Base-by-base conservation (phyloP, 768 basidiomycete species). In the Galerina sulciceps region DNA sequence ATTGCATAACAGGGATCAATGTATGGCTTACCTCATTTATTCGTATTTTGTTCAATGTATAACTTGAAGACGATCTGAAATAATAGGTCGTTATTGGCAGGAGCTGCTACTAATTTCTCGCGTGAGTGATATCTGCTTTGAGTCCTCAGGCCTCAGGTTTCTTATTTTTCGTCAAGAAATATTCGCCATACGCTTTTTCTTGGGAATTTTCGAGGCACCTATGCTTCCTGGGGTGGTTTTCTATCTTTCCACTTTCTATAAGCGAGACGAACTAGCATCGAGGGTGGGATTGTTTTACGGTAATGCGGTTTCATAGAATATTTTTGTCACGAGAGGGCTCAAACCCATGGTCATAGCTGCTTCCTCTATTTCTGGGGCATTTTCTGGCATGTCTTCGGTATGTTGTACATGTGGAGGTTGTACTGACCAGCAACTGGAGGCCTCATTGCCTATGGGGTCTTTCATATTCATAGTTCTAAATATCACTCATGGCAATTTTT, bases 191-290 rank as follows among this genome's bases (percentile, higher is more conserved):
- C 75, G 82, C 26, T 79, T 78, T 56, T 79, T 82, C 61, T 64
- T 84, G n/a, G 81, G 80, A 26, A 76, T 81, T 10, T 81, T 81
- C 56, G 81, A 83, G 67, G 76, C 78, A 11, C 75, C 81, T 2
- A 80, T 82, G 77, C 69, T 81, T 34, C 80, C 80, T 17, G 81
- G 79, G 31, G 81, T 81, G 46, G 74, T 83, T 3, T 82, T 79
- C 65, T 82, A 82, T 62, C 71, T 83, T n/a, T 81, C 79, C 2
- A 80, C 79, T 0, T 82, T 82, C 57, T 83, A 83, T 66, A 81
- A 76, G 59, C 69, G 83, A 35, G 73, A 78, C 45, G 83, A 85
- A 65, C 70, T 85, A 6, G 82, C 81, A n/a, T 77, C 77, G 14
- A 72, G 82, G 3, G 69, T 85, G 17, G 81, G 80, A 20, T 54